phyloP scores from a whole-genome alignment of 495 filamentous ascomycete species.

The Poronia punctata region DNA sequence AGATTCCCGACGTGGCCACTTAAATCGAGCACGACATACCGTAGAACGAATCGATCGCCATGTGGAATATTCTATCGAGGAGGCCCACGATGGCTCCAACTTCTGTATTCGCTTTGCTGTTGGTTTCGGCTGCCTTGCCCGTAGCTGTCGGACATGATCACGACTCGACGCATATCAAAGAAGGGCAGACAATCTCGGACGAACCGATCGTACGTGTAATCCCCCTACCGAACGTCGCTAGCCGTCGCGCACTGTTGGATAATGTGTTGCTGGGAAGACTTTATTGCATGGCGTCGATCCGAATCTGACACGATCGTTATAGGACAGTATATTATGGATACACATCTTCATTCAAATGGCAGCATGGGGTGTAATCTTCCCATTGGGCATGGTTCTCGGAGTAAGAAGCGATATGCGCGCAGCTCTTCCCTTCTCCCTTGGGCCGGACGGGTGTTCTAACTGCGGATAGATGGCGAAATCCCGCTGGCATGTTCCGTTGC shows the following conservation, averaged over 20 bases:
- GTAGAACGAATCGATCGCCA: slow-evolving; percentile 3
- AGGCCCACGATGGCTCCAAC: slow-evolving; percentile 9
- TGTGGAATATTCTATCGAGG: not conserved
- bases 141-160: slow-evolving; percentile 63
- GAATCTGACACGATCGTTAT: slow-evolving; percentile 12
- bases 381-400: slow-evolving; percentile 90
- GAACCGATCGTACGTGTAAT: slow-evolving; percentile 72
- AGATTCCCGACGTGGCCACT: too few species aligned
- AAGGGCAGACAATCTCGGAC: slow-evolving; percentile 65
- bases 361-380: slow-evolving; percentile 86
- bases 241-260: too few species aligned
- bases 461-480: slow-evolving; percentile 68
- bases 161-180: slow-evolving; percentile 64
- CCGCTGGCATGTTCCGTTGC: slow-evolving; percentile 90
- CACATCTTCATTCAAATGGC: slow-evolving; percentile 88
- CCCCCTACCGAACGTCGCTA: too few species aligned
- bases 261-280: not conserved
- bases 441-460: not conserved
- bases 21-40: too few species aligned
- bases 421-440: slow-evolving; percentile 1
- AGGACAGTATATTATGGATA: slow-evolving; percentile 85
- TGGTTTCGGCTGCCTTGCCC: slow-evolving; percentile 20
- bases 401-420: slow-evolving; percentile 41
- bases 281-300: not conserved
- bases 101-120: slow-evolving; percentile 10